Evolutionary conservation across 73 alveolate species (phyloP).

Genomic region (Paramecium octaurelia): DNA sequence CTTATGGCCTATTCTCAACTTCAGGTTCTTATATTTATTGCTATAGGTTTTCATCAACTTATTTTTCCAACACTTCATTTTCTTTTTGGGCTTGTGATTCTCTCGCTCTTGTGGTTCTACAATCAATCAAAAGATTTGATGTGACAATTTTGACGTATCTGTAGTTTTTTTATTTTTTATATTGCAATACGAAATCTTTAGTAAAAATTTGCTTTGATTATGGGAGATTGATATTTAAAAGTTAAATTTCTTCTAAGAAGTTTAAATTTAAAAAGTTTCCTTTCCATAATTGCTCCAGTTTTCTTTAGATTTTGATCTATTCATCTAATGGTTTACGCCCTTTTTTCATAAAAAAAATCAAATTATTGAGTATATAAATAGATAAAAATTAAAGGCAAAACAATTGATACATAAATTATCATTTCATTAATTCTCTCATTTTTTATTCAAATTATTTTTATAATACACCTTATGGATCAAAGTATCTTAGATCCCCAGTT

Average conservation of each 20-base stretch:
- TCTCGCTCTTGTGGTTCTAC: background rate
- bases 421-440: background rate
- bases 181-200: background rate
- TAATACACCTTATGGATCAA: background rate
- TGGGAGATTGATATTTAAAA: background rate
- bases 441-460: background rate
- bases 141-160: background rate
- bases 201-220: background rate
- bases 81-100: background rate
- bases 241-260: background rate
- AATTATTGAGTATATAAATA: background rate
- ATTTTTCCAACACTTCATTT: background rate
- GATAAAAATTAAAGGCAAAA: background rate
- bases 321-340: background rate
- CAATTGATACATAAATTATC: background rate
- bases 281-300: background rate
- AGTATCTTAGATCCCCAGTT: conserved; percentile 8
- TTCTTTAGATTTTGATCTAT: background rate
- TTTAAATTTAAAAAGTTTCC: background rate
- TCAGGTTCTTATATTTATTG: background rate
- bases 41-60: background rate
- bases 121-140: background rate
- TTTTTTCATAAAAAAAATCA: background rate
- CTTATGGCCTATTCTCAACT: background rate
- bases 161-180: background rate